phyloP scores from a whole-genome alignment of 345 rosid genomes.

The Pelargonium nanum region DNA sequence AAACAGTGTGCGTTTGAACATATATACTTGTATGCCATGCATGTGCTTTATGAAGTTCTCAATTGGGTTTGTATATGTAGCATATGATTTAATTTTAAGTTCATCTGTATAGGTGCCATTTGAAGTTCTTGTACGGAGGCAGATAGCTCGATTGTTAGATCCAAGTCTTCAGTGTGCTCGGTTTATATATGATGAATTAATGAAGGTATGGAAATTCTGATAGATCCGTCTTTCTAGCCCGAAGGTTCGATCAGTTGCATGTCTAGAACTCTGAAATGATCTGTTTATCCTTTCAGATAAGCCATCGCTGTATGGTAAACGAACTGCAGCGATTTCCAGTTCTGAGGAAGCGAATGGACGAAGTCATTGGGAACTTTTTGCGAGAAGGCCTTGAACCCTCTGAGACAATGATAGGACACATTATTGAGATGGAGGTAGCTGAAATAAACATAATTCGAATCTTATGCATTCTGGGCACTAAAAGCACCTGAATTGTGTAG shows the following conservation, averaged over 20 bases:
- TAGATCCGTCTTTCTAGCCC: too few relatives aligned
- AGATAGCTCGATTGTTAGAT: constrained; percentile 82
- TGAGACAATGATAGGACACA: constrained; percentile 82
- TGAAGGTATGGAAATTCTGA: constrained; percentile 79
- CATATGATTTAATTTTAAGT: neutral
- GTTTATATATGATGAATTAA: constrained; percentile 85
- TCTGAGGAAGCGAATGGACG: constrained; percentile 86
- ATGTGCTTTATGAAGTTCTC: neutral
- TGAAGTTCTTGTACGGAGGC: constrained; percentile 91
- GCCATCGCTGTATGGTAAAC: constrained; percentile 67
- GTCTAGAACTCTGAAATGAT: constrained; percentile 1
- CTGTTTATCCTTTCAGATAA: constrained; percentile 47
- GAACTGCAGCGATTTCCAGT: constrained; percentile 80
- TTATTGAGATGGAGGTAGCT: constrained; percentile 87
- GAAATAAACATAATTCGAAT: neutral
- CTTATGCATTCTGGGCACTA: neutral
- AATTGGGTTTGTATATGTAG: neutral
- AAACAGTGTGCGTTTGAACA: neutral
- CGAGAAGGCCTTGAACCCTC: constrained; percentile 90
- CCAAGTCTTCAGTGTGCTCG: constrained; percentile 96
- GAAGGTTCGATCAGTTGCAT: neutral
- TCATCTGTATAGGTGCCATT: constrained; percentile 58
- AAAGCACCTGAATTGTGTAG: neutral
- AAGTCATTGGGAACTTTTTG: constrained; percentile 75
- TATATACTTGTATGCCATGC: neutral